phyloP scores from a whole-genome alignment of 371 early-diverging fungal genomes.

The Polyrhizophydium stewartii region DNA sequence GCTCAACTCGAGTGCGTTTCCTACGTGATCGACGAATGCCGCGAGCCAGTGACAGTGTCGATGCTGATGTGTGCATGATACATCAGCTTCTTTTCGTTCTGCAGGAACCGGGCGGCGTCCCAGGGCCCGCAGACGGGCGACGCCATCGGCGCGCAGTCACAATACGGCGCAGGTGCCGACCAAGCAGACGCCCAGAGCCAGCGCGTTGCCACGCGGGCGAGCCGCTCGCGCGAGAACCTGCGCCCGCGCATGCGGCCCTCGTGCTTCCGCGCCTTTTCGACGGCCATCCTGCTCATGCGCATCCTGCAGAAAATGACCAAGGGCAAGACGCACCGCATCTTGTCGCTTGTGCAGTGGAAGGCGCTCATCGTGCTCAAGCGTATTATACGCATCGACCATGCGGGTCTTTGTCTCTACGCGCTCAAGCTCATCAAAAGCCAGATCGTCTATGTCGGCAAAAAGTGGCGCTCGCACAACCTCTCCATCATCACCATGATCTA shows the following conservation, averaged over 20 bases:
- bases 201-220: too few relatives aligned
- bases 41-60: too few relatives aligned
- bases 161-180: too few relatives aligned
- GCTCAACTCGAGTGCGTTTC: slow-evolving; percentile 48
- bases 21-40: neutral
- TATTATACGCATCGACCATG: slow-evolving; percentile 65
- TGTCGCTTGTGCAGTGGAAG: slow-evolving; percentile 80
- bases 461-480: slow-evolving; percentile 82
- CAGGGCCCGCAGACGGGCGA: too few relatives aligned
- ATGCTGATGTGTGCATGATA: too few relatives aligned
- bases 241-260: slow-evolving; percentile 4
- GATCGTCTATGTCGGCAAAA: slow-evolving; percentile 71
- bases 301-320: slow-evolving; percentile 80
- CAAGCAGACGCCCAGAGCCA: too few relatives aligned
- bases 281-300: slow-evolving; percentile 69
- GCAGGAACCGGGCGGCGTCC: too few relatives aligned
- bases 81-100: too few relatives aligned
- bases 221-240: too few relatives aligned
- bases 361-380: slow-evolving; percentile 75
- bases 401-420: slow-evolving; percentile 62
- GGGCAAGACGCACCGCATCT: slow-evolving; percentile 66
- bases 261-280: slow-evolving; percentile 59
- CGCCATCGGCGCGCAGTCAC: too few relatives aligned
- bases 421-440: slow-evolving; percentile 77
- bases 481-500: slow-evolving; percentile 76